Conservation (phyloP, 2,329 filamentous ascomycete species). For the Aspergillus sp. region DNA sequence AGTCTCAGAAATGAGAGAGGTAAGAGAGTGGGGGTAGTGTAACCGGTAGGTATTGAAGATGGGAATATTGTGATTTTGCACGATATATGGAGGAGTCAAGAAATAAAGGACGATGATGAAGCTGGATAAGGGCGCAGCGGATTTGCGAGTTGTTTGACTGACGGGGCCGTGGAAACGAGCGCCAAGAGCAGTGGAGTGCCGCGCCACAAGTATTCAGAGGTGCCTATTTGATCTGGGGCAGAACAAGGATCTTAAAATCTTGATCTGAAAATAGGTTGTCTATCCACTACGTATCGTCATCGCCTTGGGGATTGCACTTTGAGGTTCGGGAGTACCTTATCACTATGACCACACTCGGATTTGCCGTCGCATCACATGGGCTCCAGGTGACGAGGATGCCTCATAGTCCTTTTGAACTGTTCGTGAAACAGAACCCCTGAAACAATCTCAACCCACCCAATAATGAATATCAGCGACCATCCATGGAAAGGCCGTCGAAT, state of each 20-base stretch:
- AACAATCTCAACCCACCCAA: not conserved
- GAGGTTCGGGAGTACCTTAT: not conserved
- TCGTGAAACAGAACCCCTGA: not conserved
- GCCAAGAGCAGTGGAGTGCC: not conserved
- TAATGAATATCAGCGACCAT: not conserved
- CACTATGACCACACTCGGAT: not conserved
- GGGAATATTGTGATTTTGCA: not conserved
- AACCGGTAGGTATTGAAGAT: not conserved
- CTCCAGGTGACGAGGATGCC: not conserved
- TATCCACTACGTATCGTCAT: not conserved
- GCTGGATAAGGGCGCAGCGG: not conserved
- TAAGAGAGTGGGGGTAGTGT: not conserved
- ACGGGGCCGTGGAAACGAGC: not conserved
- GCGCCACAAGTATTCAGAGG: conserved; percentile 6
- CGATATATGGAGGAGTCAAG: not conserved
- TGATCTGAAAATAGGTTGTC: not conserved
- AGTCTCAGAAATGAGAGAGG: conserved; percentile 10
- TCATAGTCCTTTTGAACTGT: not conserved
- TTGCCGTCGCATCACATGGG: not conserved
- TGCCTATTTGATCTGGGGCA: conserved; percentile 9
- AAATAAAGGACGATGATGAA: not conserved
- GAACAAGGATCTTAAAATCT: not conserved
- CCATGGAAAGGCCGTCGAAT: not conserved
- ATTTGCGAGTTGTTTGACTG: not conserved
- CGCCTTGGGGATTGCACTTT: not conserved